Percentiles rank a stretch among this genome's conserved stretches.
Evolutionary conservation across 441 rosid species (phyloP).

Genomic region (Euphorbia schlechtendalii): DNA sequence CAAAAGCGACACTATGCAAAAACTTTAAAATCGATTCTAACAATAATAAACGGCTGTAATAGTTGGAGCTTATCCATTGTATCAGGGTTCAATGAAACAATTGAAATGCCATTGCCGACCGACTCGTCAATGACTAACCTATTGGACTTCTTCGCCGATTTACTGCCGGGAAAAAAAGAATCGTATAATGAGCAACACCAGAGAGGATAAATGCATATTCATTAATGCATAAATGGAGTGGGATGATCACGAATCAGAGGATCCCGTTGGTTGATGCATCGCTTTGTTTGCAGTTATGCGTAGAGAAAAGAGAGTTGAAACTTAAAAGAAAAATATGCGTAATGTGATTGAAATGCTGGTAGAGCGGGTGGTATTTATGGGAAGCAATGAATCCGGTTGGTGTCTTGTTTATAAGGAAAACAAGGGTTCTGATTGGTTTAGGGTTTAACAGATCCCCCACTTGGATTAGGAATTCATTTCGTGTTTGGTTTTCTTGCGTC

Average conservation of each 20-base stretch:
- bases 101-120: constrained; percentile 72
- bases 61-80: constrained; percentile 92
- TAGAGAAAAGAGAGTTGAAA: neutral
- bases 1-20: neutral
- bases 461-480: neutral
- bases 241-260: constrained; percentile 13
- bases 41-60: constrained; percentile 13
- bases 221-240: neutral
- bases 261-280: neutral
- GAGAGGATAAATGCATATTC: neutral
- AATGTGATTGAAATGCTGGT: neutral
- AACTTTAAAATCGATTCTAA: neutral
- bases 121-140: constrained; percentile 79
- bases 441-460: too few relatives aligned
- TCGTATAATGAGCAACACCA: too few relatives aligned
- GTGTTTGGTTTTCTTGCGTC: neutral
- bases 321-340: rapidly evolving
- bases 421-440: too few relatives aligned
- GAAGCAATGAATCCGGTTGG: neutral
- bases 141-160: constrained; percentile 62
- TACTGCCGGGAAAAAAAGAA: constrained; percentile 30
- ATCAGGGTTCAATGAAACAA: constrained; percentile 58
- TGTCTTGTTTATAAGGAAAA: constrained; percentile 6
- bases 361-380: neutral
- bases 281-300: neutral